Conservation (phyloP, 192 early-diverging fungal species). For the Hyaloraphidium curvatum region DNA sequence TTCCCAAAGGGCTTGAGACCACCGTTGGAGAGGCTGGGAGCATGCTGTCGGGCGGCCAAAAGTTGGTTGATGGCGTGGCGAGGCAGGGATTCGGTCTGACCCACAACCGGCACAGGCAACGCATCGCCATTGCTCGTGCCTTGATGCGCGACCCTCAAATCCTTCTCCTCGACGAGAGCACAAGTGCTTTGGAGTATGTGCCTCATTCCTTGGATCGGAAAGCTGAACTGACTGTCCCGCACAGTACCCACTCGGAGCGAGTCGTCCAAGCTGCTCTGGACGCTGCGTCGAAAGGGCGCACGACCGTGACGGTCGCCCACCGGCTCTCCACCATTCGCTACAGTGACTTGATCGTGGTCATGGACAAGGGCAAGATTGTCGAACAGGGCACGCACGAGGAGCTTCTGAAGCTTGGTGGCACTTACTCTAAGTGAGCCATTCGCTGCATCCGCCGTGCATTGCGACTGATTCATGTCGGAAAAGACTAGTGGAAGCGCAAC, state of each 20-base stretch:
- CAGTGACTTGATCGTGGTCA: slow-evolving; percentile 53
- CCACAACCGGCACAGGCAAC: no score
- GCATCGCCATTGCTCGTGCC: slow-evolving; percentile 31
- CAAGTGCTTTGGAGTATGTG: slow-evolving; percentile 32
- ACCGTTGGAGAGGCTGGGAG: slow-evolving; percentile 63
- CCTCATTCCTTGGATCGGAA: no score
- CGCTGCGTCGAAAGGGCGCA: slow-evolving; percentile 47
- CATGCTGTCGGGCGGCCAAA: slow-evolving; percentile 70
- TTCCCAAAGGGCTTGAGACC: slow-evolving; percentile 77
- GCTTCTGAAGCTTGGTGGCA: slow-evolving; percentile 28
- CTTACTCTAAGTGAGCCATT: no score
- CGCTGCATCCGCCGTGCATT: no score
- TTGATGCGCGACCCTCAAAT: slow-evolving; percentile 36
- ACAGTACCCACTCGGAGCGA: slow-evolving; percentile 33
- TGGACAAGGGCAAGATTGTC: slow-evolving; percentile 44
- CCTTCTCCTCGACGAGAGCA: slow-evolving; percentile 25
- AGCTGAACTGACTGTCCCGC: no score
- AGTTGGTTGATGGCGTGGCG: no score
- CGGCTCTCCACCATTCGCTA: slow-evolving; percentile 67
- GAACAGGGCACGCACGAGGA: slow-evolving; percentile 55
- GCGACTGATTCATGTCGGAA: no score
- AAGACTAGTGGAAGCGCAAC: background rate
- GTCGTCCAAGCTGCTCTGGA: slow-evolving; percentile 72
- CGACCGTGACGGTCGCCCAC: slow-evolving; percentile 65
- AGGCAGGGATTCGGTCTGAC: no score